Conservation (phyloP, 148 eudicot genomes). For the Amaranthus cruentus region DNA sequence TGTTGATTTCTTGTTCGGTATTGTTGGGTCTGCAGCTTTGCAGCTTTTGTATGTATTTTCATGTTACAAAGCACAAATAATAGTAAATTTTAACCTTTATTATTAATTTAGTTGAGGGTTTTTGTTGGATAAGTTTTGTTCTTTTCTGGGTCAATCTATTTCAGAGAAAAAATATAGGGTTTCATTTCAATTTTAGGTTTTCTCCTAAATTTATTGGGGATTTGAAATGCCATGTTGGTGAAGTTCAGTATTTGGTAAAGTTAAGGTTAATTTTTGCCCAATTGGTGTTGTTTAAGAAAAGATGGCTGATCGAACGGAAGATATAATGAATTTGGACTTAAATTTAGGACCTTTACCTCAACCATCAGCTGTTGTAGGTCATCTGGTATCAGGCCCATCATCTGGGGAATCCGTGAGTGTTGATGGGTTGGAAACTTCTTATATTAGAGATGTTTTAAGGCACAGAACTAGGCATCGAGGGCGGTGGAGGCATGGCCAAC, state of each 20-base stretch:
- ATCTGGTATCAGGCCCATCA: constrained; percentile 28
- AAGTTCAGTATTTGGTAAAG: constrained; percentile 15
- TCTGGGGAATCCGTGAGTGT: constrained; percentile 35
- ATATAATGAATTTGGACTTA: constrained; percentile 79
- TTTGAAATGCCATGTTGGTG: background rate
- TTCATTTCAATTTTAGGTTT: constrained; percentile 14
- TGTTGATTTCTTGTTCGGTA: no score
- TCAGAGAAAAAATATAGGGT: constrained; percentile 12
- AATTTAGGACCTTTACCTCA: constrained; percentile 66
- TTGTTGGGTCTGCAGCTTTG: background rate
- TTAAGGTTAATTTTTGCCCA: constrained; percentile 1
- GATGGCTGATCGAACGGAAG: constrained; percentile 66
- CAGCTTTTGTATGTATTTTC: no score
- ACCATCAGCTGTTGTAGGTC: constrained; percentile 30
- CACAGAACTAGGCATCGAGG: constrained; percentile 48
- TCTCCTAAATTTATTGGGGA: background rate
- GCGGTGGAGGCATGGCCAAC: constrained; percentile 48
- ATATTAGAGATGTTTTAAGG: constrained; percentile 45
- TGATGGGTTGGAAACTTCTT: constrained; percentile 47
- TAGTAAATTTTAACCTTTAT: background rate
- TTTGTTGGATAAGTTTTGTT: constrained; percentile 10
- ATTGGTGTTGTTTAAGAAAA: constrained; percentile 7
- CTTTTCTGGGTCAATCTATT: background rate
- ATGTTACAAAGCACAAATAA: background rate
- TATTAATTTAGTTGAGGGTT: background rate